Evolutionary conservation across 192 early-diverging fungal species (phyloP), one percentile per base, ranked within the genome.

Genomic region (Spizellomyces punctatus): DNA sequence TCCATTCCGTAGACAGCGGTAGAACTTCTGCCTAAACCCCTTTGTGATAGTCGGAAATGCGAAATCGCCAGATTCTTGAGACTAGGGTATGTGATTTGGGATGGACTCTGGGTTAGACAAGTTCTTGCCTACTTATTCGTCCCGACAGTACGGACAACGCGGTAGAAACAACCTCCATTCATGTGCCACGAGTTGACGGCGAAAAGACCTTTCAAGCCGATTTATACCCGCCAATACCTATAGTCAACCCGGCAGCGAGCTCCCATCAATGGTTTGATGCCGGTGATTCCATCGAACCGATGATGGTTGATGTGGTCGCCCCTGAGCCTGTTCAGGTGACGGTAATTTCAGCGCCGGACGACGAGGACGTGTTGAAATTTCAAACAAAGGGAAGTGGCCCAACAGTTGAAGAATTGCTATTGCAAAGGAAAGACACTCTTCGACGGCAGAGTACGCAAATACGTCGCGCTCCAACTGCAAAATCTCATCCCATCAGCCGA

Each of bases 61-160:
- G 77, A 79, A 55, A 66, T 79, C 19, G 77, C 77, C 1, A 47
- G 77, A 22, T 79, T 79, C 44, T 16, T 76, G 21, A n/a, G 45
- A 22, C 64, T 76, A 46, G 64, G 73, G 69, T 67, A 46, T n/a
- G 43, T 63, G 10, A 36, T 36, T 36, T 36, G 3, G 27, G 27
- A 36, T 36, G 27, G 27, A 36, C 27, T 36, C 27, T 36, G 27
- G 27, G 27, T 36, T 36, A 36, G 27, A 36, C 3, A 36, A 36
- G 27, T 36, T 36, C 27, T 36, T 36, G 27, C 27, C 27, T 36
- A 36, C 27, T 36, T 36, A 36, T 36, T 36, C 27, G 3, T 2
- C 0, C 27, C 3, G 27, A 42, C 44, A 72, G 70, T 10, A 72
- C 36, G n/a, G 66, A 78, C 41, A 64, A 47, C 27, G 16, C 66